phyloP scores from a whole-genome alignment of 1,284 basidiomycete species.

The Cryptococcus hybrid region DNA sequence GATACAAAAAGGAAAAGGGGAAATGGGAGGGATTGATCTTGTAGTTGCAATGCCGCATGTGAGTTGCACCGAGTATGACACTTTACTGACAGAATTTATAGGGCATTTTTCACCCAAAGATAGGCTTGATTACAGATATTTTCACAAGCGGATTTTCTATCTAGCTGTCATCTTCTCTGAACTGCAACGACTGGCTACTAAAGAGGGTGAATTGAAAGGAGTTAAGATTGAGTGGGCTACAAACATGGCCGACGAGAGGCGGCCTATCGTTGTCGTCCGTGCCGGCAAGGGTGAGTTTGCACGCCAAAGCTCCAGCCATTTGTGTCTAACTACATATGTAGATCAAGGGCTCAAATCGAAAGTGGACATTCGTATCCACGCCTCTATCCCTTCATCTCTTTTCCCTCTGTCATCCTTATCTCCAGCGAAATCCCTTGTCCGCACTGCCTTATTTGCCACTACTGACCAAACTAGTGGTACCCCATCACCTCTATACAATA shows the following conservation, averaged over 20 bases:
- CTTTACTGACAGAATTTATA: conserved; percentile 2
- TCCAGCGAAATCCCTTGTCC: conserved; percentile 72
- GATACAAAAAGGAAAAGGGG: conserved; percentile 49
- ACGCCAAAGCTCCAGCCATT: not conserved
- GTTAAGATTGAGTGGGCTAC: conserved; percentile 62
- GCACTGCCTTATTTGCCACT: conserved; percentile 16
- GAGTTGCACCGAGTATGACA: conserved; percentile 28
- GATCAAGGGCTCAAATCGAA: conserved; percentile 65
- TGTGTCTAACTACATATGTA: not conserved
- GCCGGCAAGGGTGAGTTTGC: conserved; percentile 19
- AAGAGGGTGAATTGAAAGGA: conserved; percentile 63
- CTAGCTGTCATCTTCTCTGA: conserved; percentile 74
- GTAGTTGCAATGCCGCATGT: conserved; percentile 85
- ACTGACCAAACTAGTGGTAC: conserved; percentile 10
- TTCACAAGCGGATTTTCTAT: conserved; percentile 91
- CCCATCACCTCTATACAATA: conserved; percentile 78
- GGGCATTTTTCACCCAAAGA: conserved; percentile 91
- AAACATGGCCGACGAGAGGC: conserved; percentile 57
- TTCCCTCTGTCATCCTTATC: conserved; percentile 67
- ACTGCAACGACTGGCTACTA: conserved; percentile 53
- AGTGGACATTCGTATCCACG: conserved; percentile 70
- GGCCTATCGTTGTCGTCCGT: conserved; percentile 24
- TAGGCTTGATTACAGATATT: conserved; percentile 83
- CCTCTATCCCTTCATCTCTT: conserved; percentile 60
- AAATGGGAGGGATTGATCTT: conserved; percentile 72